Base-by-base conservation (phyloP, 768 basidiomycete species). In the Amanita polypyramis region DNA sequence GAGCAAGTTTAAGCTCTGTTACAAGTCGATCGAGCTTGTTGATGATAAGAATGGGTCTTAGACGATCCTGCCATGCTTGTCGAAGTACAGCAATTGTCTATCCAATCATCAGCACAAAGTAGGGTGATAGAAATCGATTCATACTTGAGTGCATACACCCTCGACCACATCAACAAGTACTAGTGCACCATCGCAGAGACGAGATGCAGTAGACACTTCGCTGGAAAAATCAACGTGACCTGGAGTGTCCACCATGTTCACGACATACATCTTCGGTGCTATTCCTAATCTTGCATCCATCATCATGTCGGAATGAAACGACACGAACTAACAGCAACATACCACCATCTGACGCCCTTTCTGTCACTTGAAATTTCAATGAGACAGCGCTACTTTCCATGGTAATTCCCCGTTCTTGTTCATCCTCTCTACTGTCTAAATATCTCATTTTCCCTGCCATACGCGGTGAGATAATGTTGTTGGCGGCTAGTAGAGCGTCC, bases 191-290 rank as follows among this genome's bases (percentile, higher is more conserved):
- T 98, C 96, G 56, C 93, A 96, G 20, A 99, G 61, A 42, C 94
- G 72, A 10, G 93, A 89, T 17, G 95, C 93, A 1, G 91, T 88
- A 1, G 93, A 97, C 0, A 99, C 96, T 61, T 98, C 96, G 47
- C 85, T 92, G 0, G 93, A 94, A 56, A 99, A 99, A 64, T 98
- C 96, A 19, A 99, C 95, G 67, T 99, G 96, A 3, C 96, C 96
- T 12, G 96, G 96, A 0, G 96, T 98, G 64, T 99, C 96, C 53
- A 99, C 95, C 75, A 98, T 84, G 61, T 96, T 97, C 46, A 97
- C 77, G 39, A 85, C 73, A 66, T 87, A 96, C 19, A 81, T 85
- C 60, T 72, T 84, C 21, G 76, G 69, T 45, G 66, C 65, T 63
- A 63, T 73, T 61, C 63, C 85, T 85, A 58, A 56, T 58, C 55